Base-by-base conservation (phyloP, 2,329 filamentous ascomycete genomes). In the Raffaelea deltoideospora region DNA sequence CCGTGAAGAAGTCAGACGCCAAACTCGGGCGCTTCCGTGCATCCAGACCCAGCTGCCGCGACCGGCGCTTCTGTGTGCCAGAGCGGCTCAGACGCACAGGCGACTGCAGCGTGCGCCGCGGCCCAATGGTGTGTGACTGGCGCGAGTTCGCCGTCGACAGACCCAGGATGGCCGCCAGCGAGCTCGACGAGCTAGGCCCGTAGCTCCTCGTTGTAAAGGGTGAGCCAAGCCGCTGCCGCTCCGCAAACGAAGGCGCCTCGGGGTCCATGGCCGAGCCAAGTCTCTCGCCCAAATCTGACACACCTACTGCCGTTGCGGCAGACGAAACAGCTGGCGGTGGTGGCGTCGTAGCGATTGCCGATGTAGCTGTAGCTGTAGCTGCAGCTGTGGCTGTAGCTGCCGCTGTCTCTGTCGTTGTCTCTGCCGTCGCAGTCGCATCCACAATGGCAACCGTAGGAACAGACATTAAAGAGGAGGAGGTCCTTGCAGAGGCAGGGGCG, bases 121-220 rank as follows among this genome's bases (percentile, higher is more conserved):
- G 58, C 14, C 64, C 67, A 15, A 69, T 50, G 0, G 67, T 70
- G 41, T 64, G 61, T 13, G 60, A 60, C 41, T 67, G 65, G 22
- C 55, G 56, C 3, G 54, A 38, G 31, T 43, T 53, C 10, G 52
- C 50, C 20, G 58, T 52, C 10, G 53, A 52, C 23, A 59, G 40
- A 9, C 50, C 54, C 13, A 63, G 51, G 30, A 54, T 56, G 8
- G 58, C 59, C 4, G 56, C 56, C 7, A 72, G 51, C 1, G 62
- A 60, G 15, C 54, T 59, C 4, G 72, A 73, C 11, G 71, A 72
- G 52, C 68, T 76, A 2, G 72, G 73, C 0, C 73, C 73, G 44
- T 77, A 77, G 45, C 71, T 77, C 42, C 60, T 66, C 23, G 69
- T 63, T 17, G 60, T 55, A 41, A 76, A 74, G 0, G 71, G 69